phyloP scores from a whole-genome alignment of 148 eudicot genomes.

The Vaccinium corymbosum region DNA sequence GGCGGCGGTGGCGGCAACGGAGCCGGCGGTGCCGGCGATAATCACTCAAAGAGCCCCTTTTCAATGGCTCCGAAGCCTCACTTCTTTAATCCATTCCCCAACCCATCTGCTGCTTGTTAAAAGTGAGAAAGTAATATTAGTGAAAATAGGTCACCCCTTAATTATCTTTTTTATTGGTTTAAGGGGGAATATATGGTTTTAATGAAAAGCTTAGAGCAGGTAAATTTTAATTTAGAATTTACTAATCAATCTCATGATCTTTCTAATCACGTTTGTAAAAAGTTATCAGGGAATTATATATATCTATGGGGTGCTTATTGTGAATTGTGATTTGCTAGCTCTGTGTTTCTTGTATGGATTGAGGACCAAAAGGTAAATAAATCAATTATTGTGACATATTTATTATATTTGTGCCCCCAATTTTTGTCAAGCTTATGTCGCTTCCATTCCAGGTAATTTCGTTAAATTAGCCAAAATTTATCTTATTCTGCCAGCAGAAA shows the following conservation, averaged over 20 bases:
- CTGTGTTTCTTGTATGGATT: background rate
- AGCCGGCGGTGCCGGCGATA: background rate
- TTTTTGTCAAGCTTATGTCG: background rate
- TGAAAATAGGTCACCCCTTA: background rate
- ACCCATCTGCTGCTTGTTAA: conserved; percentile 51
- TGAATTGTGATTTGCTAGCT: conserved; percentile 13
- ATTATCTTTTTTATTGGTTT: conserved; percentile 20
- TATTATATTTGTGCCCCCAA: background rate
- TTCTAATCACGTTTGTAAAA: conserved; percentile 18
- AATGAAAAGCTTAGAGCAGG: background rate
- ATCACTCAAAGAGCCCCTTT: conserved; percentile 27
- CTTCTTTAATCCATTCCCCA: conserved; percentile 36
- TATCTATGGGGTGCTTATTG: background rate
- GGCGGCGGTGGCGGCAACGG: conserved; percentile 15
- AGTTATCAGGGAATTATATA: background rate
- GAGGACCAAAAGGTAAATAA: background rate
- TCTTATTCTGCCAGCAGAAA: background rate
- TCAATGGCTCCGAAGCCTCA: conserved; percentile 39
- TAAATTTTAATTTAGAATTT: conserved; percentile 9
- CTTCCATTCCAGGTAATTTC: background rate
- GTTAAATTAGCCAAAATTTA: background rate
- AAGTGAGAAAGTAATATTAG: background rate
- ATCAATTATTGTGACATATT: no score
- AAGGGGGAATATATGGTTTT: conserved; percentile 20
- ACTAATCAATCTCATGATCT: conserved; percentile 9